Percentiles rank a stretch among this genome's conserved stretches.
Conservation (phyloP, 2,329 filamentous ascomycete species). For the Beauveria rudraprayagi region DNA sequence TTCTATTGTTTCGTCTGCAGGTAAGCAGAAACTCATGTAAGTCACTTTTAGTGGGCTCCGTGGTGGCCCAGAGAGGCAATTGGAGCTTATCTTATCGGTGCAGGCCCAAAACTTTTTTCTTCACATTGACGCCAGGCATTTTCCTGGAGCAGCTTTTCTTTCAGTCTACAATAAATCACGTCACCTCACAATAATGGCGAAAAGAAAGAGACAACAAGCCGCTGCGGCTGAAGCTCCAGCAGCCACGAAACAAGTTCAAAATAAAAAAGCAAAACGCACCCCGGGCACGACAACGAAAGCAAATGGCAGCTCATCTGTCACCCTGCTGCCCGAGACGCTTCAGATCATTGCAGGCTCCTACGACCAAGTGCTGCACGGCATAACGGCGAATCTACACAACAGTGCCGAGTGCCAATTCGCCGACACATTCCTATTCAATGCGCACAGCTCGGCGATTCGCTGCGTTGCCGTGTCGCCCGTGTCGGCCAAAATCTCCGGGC, state of each 20-base stretch:
- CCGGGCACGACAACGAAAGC: constrained; percentile 6
- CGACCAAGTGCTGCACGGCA: constrained; percentile 83
- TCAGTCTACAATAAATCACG: constrained; percentile 9
- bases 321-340: constrained; percentile 45
- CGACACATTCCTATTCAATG: constrained; percentile 93
- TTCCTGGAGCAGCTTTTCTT: background rate
- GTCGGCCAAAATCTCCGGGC: constrained; percentile 51
- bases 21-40: background rate
- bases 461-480: constrained; percentile 79
- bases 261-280: constrained; percentile 27
- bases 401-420: constrained; percentile 55
- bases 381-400: constrained; percentile 61
- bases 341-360: constrained; percentile 93
- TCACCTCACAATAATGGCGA: constrained; percentile 31
- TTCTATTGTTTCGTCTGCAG: too few species aligned
- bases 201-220: constrained; percentile 39
- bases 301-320: constrained; percentile 18
- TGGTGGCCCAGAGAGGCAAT: background rate
- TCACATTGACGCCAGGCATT: background rate
- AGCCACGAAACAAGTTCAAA: constrained; percentile 16
- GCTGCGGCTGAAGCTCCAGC: constrained; percentile 17
- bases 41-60: background rate
- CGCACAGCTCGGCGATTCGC: constrained; percentile 82
- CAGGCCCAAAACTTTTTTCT: constrained; percentile 20
- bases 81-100: constrained; percentile 26